A percentile compares a stretch with the other conserved stretches of the same genome.
Evolutionary conservation across 1,284 basidiomycete species (phyloP).

Genomic region (Tilletia horrida): DNA sequence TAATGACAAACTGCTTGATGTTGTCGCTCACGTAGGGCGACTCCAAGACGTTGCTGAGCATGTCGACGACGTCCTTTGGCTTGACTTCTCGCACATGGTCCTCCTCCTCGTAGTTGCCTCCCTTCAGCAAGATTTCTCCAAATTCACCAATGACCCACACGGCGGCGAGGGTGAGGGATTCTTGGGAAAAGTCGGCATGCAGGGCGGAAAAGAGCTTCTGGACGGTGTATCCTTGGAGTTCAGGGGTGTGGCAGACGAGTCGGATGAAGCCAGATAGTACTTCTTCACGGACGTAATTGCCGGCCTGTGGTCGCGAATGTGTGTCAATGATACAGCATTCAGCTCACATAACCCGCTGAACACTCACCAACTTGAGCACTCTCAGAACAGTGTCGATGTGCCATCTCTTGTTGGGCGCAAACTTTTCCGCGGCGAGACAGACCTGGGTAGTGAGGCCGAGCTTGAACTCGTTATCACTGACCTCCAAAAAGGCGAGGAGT

Average conservation of each 20-base stretch:
- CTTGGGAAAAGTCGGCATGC: conserved; percentile 88
- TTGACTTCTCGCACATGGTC: conserved; percentile 67
- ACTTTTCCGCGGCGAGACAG: conserved; percentile 88
- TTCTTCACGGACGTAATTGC: conserved; percentile 96
- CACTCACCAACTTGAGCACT: conserved; percentile 79
- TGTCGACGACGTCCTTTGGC: conserved; percentile 79
- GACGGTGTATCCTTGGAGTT: conserved; percentile 91
- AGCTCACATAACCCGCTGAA: background rate
- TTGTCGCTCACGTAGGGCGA: conserved; percentile 92
- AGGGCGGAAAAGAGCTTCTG: conserved; percentile 87
- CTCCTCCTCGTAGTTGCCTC: conserved; percentile 66
- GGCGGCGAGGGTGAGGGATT: conserved; percentile 84
- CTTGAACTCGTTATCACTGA: conserved; percentile 99
- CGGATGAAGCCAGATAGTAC: conserved; percentile 92
- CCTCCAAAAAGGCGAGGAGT: conserved; percentile 90
- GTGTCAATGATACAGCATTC: background rate
- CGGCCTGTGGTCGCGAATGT: conserved; percentile 64
- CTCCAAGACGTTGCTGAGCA: conserved; percentile 80
- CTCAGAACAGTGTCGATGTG: conserved; percentile 96
- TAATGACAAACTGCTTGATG: conserved; percentile 86
- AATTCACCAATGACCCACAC: conserved; percentile 98
- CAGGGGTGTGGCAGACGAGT: conserved; percentile 92
- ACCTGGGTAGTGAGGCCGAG: conserved; percentile 96
- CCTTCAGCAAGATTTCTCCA: conserved; percentile 81
- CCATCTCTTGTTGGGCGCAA: conserved; percentile 97